Base-by-base conservation (phyloP, 2,329 filamentous ascomycete genomes). In the Trichoderma citrinoviride region DNA sequence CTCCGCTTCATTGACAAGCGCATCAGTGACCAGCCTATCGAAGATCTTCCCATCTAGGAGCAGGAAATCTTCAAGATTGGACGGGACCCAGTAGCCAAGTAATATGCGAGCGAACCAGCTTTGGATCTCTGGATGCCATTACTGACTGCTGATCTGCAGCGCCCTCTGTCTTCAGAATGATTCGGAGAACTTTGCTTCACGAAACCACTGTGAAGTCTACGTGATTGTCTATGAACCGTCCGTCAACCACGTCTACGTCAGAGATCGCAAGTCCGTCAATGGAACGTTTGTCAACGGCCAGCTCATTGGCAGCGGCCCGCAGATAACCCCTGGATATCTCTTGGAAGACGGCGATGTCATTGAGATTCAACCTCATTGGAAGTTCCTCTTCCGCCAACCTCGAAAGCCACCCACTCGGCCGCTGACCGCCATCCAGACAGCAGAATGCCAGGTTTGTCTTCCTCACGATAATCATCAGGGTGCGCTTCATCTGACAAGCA, bases 151-250 rank as follows among this genome's bases (percentile, higher is more conserved):
- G 17, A 14, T 63, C 68, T 68, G 23, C 19, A 81, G 78, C 66
- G 73, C 77, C 6, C 72, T 81, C 41, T 70, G 72, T 23, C 77
- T 86, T 44, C 70, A 73, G 10, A 70, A 72, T 50, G 76, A 78
- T 50, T 54, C 58, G n/a, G 68, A 77, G 2, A 73, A 78, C 66
- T 67, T 71, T 0, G 77, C 87, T 21, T 87, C 85, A 1, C 80
- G 82, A 58, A 77, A 79, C 27, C 84, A 87, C 61, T 83, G 84
- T 67, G 81, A 85, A 68, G 75, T 87, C 37, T 87, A 86, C 70
- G 81, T 81, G 1, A 74, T 87, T 46, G 71, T 80, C 10, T 85
- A 85, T 66, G 83, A 85, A 50, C 71, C 73, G 21, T 73, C 72
- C 8, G 63, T 73, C 68, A 75, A 76, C 50, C 73, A 85, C 61